phyloP scores from a whole-genome alignment of 148 eudicot species.

The Nepenthes mirabilis region DNA sequence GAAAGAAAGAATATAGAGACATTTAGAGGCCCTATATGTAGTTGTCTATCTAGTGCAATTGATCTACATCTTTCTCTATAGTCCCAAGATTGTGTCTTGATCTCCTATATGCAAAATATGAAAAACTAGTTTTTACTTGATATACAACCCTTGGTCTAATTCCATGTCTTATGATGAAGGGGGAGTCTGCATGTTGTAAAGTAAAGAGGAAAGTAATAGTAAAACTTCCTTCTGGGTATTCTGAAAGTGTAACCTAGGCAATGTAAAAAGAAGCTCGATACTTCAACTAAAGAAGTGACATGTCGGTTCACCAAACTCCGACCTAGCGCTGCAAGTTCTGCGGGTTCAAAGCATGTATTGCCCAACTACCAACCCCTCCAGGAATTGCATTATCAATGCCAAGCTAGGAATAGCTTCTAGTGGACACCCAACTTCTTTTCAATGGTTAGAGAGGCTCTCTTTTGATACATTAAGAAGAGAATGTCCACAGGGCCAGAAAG shows the following conservation, averaged over 20 bases:
- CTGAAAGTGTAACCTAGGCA: no score
- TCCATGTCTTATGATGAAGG: conserved; percentile 2
- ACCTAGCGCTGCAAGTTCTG: conserved; percentile 8
- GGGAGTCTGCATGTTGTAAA: background rate
- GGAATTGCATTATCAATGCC: background rate
- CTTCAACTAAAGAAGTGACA: background rate
- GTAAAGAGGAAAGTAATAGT: no score
- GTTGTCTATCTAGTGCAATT: no score
- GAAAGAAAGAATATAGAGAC: no score
- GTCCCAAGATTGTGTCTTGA: no score
- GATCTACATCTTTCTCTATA: no score
- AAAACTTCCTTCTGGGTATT: no score
- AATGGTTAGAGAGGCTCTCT: background rate
- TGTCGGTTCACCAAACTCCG: conserved; percentile 12
- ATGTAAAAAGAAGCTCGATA: background rate
- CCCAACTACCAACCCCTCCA: background rate
- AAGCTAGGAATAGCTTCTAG: background rate
- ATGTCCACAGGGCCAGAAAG: conserved; percentile 2
- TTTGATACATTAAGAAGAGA: background rate
- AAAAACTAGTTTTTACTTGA: background rate
- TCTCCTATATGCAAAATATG: background rate
- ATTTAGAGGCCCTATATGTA: no score
- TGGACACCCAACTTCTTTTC: background rate
- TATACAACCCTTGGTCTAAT: conserved; percentile 7
- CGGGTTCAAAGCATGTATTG: conserved; percentile 4